A percentile compares a stretch with the other conserved stretches of the same genome.
Conservation (phyloP, 1,139 yeast genomes). For the Candida sp. region DNA sequence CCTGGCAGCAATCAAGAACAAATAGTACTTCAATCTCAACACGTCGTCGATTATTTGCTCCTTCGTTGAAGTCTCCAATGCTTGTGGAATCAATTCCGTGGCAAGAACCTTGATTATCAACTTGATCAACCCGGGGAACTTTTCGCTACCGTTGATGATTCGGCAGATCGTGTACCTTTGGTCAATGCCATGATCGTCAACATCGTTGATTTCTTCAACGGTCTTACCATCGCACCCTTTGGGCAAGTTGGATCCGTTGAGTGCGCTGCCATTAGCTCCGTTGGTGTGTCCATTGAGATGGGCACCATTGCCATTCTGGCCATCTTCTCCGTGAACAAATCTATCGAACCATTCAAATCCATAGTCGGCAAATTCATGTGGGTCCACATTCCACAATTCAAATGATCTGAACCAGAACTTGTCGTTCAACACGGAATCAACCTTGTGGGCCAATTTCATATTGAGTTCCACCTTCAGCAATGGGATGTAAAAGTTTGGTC, state of each 20-base stretch:
- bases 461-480: slow-evolving; percentile 84
- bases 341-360: slow-evolving; percentile 52
- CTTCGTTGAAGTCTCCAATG: neutral
- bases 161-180: slow-evolving; percentile 57
- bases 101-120: slow-evolving; percentile 43
- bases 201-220: slow-evolving; percentile 14
- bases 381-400: slow-evolving; percentile 34
- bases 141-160: slow-evolving; percentile 71
- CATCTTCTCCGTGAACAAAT: slow-evolving; percentile 42
- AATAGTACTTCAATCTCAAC: slow-evolving; percentile 51
- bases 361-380: slow-evolving; percentile 39
- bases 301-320: slow-evolving; percentile 4
- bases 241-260: slow-evolving; percentile 3
- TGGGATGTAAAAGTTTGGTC: slow-evolving; percentile 80
- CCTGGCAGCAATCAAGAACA: slow-evolving; percentile 73
- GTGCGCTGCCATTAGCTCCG: slow-evolving; percentile 31
- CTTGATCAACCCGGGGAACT: slow-evolving; percentile 45
- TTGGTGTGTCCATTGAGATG: slow-evolving; percentile 28
- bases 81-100: slow-evolving; percentile 40
- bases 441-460: slow-evolving; percentile 82
- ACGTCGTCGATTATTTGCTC: slow-evolving; percentile 26
- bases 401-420: slow-evolving; percentile 73
- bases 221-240: slow-evolving; percentile 16
- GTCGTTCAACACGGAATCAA: slow-evolving; percentile 63
- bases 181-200: slow-evolving; percentile 50